A percentile compares a stretch with the other conserved stretches of the same genome.
phyloP scores from a whole-genome alignment of 495 filamentous ascomycete genomes.

The Annulohypoxylon bovei region DNA sequence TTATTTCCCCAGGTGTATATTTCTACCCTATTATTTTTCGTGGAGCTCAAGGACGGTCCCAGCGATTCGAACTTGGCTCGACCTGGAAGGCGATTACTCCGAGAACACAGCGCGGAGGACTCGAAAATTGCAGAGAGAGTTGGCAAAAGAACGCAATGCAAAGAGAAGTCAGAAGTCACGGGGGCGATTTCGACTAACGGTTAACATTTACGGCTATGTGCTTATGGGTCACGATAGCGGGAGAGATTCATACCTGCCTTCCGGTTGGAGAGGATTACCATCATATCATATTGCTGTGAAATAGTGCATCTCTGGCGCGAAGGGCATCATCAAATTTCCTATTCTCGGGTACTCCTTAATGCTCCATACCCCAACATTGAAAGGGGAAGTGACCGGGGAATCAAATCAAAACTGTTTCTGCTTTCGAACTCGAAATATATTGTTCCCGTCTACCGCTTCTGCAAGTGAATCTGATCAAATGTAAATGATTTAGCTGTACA shows the following conservation, averaged over 20 bases:
- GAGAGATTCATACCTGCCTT: constrained; percentile 35
- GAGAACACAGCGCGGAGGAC: constrained; percentile 6
- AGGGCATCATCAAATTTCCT: constrained; percentile 32
- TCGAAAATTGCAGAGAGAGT: constrained; percentile 19
- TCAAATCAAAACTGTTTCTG: constrained; percentile 10
- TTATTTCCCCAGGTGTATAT: constrained; percentile 22
- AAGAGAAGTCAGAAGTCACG: constrained; percentile 23
- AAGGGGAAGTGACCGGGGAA: constrained; percentile 11
- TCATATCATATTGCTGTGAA: constrained; percentile 39
- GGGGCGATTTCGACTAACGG: constrained; percentile 35
- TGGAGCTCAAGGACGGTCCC: constrained; percentile 3
- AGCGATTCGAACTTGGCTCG: constrained; percentile 16
- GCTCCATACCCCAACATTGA: constrained; percentile 2
- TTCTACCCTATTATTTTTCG: constrained; percentile 17
- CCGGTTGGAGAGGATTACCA: constrained; percentile 36
- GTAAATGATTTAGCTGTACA: not conserved
- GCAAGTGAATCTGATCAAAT: not conserved
- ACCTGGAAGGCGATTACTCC: constrained; percentile 13
- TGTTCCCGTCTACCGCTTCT: not conserved
- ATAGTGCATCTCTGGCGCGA: constrained; percentile 43
- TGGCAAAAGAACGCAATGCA: constrained; percentile 18
- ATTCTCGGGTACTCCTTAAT: constrained; percentile 20
- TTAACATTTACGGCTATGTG: constrained; percentile 42
- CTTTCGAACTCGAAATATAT: not conserved
- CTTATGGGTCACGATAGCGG: constrained; percentile 45